Conservation (phyloP, 495 filamentous ascomycete genomes). For the Cairneyella variabilis region DNA sequence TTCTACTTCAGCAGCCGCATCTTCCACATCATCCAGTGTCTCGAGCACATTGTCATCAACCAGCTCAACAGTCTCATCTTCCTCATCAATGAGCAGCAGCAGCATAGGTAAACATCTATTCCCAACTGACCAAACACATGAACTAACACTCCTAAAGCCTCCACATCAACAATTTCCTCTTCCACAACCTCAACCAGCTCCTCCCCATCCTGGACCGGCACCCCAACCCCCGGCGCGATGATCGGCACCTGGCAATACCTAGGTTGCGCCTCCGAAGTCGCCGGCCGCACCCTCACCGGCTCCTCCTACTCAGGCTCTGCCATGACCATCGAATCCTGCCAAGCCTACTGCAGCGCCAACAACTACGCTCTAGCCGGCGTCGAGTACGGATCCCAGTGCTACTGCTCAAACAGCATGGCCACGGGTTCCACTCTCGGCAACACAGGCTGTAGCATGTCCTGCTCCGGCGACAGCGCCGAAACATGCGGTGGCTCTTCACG, state of each 20-base stretch:
- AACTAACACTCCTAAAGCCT: conserved; percentile 1
- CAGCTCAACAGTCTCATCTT: neutral
- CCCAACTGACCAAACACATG: conserved; percentile 3
- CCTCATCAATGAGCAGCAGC: no score
- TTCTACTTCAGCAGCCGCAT: neutral
- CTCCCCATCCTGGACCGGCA: conserved; percentile 11
- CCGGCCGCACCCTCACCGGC: conserved; percentile 20
- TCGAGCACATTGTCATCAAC: conserved; percentile 11
- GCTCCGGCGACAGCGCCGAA: conserved; percentile 34
- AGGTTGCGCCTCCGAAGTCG: conserved; percentile 21
- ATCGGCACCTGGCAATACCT: conserved; percentile 22
- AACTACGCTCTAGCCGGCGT: conserved; percentile 36
- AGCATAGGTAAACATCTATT: no score
- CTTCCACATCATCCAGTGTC: neutral
- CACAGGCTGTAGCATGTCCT: conserved; percentile 31
- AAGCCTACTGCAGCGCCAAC: conserved; percentile 30
- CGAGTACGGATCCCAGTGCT: conserved; percentile 35
- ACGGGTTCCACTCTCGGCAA: conserved; percentile 26
- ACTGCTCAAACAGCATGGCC: conserved; percentile 30
- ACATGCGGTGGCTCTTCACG: conserved; percentile 39
- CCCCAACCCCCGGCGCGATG: conserved; percentile 4
- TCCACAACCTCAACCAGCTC: neutral
- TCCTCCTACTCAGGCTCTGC: conserved; percentile 24
- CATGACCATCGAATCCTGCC: conserved; percentile 44
- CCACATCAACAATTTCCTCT: conserved; percentile 5